Percentiles rank a stretch among this genome's conserved stretches.
Conservation (phyloP, 2,329 filamentous ascomycete genomes). For the Monosporascus sp. region DNA sequence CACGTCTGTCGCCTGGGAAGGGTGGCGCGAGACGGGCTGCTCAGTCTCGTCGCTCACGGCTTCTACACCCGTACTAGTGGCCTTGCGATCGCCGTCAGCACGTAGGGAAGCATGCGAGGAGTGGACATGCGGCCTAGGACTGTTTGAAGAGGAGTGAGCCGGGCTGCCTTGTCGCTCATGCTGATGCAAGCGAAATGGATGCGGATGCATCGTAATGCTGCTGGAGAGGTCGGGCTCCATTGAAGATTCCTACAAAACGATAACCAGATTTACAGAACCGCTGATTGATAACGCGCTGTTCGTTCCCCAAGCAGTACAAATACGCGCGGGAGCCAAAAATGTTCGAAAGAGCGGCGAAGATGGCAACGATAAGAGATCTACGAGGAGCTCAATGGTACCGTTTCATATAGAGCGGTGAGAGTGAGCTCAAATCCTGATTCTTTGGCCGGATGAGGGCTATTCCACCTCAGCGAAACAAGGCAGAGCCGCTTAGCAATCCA, state of each 20-base stretch:
- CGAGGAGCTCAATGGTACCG: too few relatives aligned
- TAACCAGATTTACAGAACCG: too few relatives aligned
- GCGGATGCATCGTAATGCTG: conserved; percentile 38
- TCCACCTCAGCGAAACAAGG: too few relatives aligned
- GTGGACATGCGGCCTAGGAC: conserved; percentile 14
- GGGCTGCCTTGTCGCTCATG: conserved; percentile 20
- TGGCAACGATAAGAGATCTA: too few relatives aligned
- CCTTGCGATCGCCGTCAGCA: conserved; percentile 20
- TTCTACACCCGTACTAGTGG: conserved; percentile 43
- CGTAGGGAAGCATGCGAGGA: neutral
- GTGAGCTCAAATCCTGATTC: too few relatives aligned
- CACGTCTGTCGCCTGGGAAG: conserved; percentile 35
- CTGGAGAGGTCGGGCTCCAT: conserved; percentile 39
- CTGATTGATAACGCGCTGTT: too few relatives aligned
- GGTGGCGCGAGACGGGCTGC: conserved; percentile 38
- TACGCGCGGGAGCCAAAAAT: too few relatives aligned
- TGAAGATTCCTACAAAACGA: neutral
- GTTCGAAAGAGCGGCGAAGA: too few relatives aligned
- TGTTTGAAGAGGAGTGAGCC: conserved; percentile 20
- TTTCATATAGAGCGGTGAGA: too few relatives aligned
- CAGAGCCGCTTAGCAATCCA: too few relatives aligned
- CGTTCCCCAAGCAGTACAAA: too few relatives aligned
- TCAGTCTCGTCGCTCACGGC: conserved; percentile 26
- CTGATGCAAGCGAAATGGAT: conserved; percentile 34
- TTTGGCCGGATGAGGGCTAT: too few relatives aligned